Evolutionary conservation across 2,329 filamentous ascomycete genomes (phyloP), one percentile per base, ranked within the genome.

Genomic region (Fusarium citri): DNA sequence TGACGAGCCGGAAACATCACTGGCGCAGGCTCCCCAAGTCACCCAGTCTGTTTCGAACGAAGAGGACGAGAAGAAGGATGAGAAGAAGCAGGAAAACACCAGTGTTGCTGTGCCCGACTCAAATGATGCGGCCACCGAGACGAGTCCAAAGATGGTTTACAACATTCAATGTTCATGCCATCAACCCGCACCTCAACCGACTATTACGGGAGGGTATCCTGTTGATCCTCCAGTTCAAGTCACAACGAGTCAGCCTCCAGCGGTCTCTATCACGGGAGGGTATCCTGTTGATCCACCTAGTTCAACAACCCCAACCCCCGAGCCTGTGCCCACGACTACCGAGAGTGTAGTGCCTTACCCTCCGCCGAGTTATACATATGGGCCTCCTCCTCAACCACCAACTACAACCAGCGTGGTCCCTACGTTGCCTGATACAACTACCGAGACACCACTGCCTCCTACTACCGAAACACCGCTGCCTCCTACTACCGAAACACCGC

Each of bases 121-220:
- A 43, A 43, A 51, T 4, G 49, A 41, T 22, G 43, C 20, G 20
- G 46, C 42, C 22, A 30, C 61, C 15, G 48, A 48, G 23, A 41
- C 47, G 12, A 58, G 51, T 37, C 42, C 58, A 5, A 64, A 49
- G 23, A 51, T 68, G 40, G 31, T 55, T 20, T 71, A 31, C 28
- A 22, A 70, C 25, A 22, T 51, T 18, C n/a, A 37, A 25, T 70
- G 67, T 25, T 54, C 58, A 16, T 70, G 67, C 26, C 34, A 26
- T 30, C 22, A 34, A 15, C 67, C 66, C 16, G 43, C 47, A 23
- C 49, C 48, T 15, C 18, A 37, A 12, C 28, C 43, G 5, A 16
- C 31, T n/a, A 28, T 57, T 10, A 64, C 59, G 4, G 42, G 25
- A 31, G 40, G 49, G 4, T 51, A 51, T 41, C 2, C 48, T 26